Conservation (phyloP, 345 rosid species). For the Citrus reticulata region DNA sequence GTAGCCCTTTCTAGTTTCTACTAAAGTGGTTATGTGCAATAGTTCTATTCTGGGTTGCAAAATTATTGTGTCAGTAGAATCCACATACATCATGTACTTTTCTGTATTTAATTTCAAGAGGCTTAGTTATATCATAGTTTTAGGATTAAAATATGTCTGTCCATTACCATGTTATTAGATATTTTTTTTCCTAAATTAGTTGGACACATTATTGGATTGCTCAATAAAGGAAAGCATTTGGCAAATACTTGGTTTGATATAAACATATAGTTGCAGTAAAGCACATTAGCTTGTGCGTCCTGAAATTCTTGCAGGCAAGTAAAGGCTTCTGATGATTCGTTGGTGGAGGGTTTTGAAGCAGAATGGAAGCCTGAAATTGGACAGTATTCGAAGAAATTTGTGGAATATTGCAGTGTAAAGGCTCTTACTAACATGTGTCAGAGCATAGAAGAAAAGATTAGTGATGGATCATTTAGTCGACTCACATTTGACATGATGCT, state of each 20-base stretch:
- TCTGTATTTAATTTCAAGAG: neutral
- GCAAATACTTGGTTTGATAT: neutral
- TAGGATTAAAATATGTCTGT: neutral
- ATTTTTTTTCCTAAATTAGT: neutral
- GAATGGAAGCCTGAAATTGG: constrained; percentile 50
- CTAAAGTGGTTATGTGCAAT: no score
- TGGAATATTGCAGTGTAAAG: constrained; percentile 68
- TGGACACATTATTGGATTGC: neutral
- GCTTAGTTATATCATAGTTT: neutral
- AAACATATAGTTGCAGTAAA: neutral
- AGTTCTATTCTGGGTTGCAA: neutral
- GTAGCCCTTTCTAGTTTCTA: neutral
- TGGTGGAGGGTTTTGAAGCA: constrained; percentile 66
- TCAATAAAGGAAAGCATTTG: neutral
- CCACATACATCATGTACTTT: neutral
- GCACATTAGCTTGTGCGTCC: neutral
- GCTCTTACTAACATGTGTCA: constrained; percentile 38
- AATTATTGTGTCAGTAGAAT: neutral
- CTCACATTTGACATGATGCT: constrained; percentile 82
- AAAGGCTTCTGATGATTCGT: constrained; percentile 32
- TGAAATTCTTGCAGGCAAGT: constrained; percentile 43
- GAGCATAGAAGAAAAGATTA: constrained; percentile 49
- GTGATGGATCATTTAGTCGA: constrained; percentile 64
- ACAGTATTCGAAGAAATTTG: constrained; percentile 58
- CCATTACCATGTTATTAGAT: neutral